Conservation (phyloP, 805 yeast genomes). For the Scheffersomyces lignosus region DNA sequence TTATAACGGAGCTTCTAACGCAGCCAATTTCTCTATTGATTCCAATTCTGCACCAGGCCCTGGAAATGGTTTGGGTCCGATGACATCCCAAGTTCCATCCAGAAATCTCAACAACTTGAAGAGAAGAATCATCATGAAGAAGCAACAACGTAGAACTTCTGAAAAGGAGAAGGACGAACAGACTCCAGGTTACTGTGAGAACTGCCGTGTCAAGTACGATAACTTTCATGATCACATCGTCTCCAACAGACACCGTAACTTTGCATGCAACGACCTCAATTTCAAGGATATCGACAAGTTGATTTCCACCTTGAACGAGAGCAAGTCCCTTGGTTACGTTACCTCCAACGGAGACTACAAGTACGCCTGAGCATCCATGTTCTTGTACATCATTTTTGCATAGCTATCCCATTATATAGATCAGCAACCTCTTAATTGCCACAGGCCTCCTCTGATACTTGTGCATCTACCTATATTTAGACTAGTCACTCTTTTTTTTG, state of each 20-base stretch:
- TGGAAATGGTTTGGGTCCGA: slow-evolving; percentile 61
- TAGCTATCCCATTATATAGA: background rate
- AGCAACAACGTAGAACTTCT: slow-evolving; percentile 26
- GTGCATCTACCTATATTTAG: background rate
- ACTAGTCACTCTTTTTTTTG: no score
- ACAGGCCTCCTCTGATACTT: slow-evolving; percentile 1
- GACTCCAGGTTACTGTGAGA: slow-evolving; percentile 87
- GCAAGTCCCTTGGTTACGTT: slow-evolving; percentile 41
- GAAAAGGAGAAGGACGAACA: slow-evolving; percentile 28
- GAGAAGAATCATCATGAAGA: slow-evolving; percentile 44
- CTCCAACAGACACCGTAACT: slow-evolving; percentile 69
- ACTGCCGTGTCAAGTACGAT: slow-evolving; percentile 82
- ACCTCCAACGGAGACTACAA: slow-evolving; percentile 42
- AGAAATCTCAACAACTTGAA: slow-evolving; percentile 50
- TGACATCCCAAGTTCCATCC: slow-evolving; percentile 56
- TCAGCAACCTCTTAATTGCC: background rate
- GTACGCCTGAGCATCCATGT: slow-evolving; percentile 14
- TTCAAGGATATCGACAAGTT: slow-evolving; percentile 77
- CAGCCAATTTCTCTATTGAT: slow-evolving; percentile 41
- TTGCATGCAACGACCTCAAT: slow-evolving; percentile 70
- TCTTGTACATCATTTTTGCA: background rate
- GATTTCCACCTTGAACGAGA: slow-evolving; percentile 51
- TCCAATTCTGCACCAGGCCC: slow-evolving; percentile 36
- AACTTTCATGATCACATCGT: slow-evolving; percentile 73
- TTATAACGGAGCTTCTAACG: slow-evolving; percentile 45